Percentiles rank a stretch among this genome's conserved stretches.
Evolutionary conservation across 345 rosid species (phyloP).

Genomic region (Eucalyptus pumila): DNA sequence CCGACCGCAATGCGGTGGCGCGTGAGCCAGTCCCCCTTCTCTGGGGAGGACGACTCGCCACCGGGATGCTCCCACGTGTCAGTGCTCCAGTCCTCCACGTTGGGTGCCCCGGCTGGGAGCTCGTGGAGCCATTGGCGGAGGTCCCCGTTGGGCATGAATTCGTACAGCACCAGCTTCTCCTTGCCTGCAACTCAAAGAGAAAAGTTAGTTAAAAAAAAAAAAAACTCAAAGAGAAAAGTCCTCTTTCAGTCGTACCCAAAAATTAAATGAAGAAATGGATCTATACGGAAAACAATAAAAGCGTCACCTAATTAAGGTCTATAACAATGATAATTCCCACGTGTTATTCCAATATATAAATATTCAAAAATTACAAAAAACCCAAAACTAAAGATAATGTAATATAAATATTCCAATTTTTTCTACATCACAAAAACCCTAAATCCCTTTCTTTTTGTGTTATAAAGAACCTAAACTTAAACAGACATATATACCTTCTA

Average conservation of each 20-base stretch:
- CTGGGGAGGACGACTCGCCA: slow-evolving; percentile 15
- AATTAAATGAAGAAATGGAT: not conserved
- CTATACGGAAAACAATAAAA: not conserved
- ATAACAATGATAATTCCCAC: not conserved
- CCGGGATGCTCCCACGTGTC: slow-evolving; percentile 82
- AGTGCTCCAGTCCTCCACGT: slow-evolving; percentile 90
- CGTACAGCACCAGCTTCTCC: slow-evolving; percentile 73
- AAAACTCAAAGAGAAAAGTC: not conserved
- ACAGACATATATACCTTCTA: not conserved
- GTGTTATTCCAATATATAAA: not conserved
- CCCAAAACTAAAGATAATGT: not conserved
- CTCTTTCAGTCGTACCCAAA: not conserved
- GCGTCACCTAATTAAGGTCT: not conserved
- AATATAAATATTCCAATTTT: not conserved
- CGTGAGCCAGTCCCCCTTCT: slow-evolving; percentile 55
- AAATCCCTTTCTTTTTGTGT: too few species aligned
- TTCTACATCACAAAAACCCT: not conserved
- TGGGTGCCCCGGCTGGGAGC: slow-evolving; percentile 65
- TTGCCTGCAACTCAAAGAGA: slow-evolving; percentile 18
- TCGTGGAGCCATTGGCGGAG: slow-evolving; percentile 90
- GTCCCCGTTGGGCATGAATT: slow-evolving; percentile 84
- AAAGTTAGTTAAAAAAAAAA: too few species aligned
- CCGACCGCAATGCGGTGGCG: slow-evolving; percentile 87
- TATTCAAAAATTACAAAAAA: not conserved
- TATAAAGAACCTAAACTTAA: too few species aligned